Base-by-base conservation (phyloP, 352 stramenopile species). In the Hyaloperonospora brassicae region DNA sequence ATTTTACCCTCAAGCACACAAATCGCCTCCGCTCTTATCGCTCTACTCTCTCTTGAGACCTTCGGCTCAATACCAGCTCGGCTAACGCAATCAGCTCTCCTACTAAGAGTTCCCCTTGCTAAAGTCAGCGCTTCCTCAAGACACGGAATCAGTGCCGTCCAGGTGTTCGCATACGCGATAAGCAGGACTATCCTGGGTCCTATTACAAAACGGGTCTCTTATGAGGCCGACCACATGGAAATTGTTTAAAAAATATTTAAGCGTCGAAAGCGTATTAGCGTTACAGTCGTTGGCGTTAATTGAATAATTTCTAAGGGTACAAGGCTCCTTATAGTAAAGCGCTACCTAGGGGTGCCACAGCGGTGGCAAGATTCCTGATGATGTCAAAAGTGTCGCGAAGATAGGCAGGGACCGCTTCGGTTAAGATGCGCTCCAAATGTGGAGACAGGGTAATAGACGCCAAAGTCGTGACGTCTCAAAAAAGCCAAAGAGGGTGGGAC, bases 211-310 rank as follows among this genome's bases (percentile, higher is more conserved):
- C n/a, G n/a, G n/a, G n/a, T n/a, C n/a, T 22, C 52, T 41, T 48
- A 52, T 47, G 3, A 55, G 1, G 3, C 42, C 43, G 6, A 35
- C 43, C 25, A 34, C 0, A 9, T 47, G 42, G 7, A 47, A 34
- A 34, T 34, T 47, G 24, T n/a, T 34, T 1, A 10, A 34, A 21
- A 47, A 35, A 23, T 47, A 47, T 2, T 31, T 31, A 31, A 47
- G 4, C 1, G 13, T 47, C 8, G 9, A 3, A 17, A n/a, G 41
- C 41, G 22, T 47, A 1, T 30, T 21, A n/a, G n/a, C 34, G 22
- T 47, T 47, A 21, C 25, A 34, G 27, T 23, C 41, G 30, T 47
- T 47, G 17, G 17, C 41, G 22, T 47, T 47, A 2, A 47, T 47
- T n/a, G 42, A 47, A 23, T 47, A 17, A n/a, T 17, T 2, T n/a